Percentiles rank a stretch among this genome's conserved stretches.
These are phyloP conservation scores for Sugiyamaella xylanicola DNA, from an alignment of 1,139 yeast genomes.

Conservation along the genomic window DNA sequence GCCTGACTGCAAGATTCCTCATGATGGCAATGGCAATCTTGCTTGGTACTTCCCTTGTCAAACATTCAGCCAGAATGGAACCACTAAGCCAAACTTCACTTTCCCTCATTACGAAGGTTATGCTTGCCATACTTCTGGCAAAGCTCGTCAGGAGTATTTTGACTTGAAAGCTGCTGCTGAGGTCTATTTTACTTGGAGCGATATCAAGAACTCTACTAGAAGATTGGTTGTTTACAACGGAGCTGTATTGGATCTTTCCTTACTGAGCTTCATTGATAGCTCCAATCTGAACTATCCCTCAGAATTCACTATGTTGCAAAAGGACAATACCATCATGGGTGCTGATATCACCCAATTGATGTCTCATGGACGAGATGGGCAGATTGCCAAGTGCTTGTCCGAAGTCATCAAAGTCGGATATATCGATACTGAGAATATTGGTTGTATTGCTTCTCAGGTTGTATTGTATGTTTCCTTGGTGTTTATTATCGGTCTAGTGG, in stretches of 20 bases:
- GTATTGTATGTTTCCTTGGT: constrained; percentile 79
- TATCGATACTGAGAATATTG: constrained; percentile 86
- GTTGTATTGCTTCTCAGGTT: constrained; percentile 90
- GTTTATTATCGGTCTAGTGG: constrained; percentile 79
- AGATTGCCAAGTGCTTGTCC: constrained; percentile 77
- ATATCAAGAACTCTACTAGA: constrained; percentile 67
- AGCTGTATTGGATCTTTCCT: constrained; percentile 75
- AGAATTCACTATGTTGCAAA: constrained; percentile 63
- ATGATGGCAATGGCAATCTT: constrained; percentile 51
- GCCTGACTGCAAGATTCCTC: constrained; percentile 70
- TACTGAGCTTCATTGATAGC: constrained; percentile 70
- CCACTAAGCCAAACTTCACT: constrained; percentile 63
- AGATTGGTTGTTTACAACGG: constrained; percentile 87
- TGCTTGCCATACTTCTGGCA: constrained; percentile 82
- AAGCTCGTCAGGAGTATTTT: constrained; percentile 72
- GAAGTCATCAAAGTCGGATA: constrained; percentile 89
- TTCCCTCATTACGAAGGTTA: constrained; percentile 62
- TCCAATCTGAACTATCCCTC: constrained; percentile 73
- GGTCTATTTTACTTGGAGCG: constrained; percentile 90
- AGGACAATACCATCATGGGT: constrained; percentile 62
- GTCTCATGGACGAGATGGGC: constrained; percentile 67
- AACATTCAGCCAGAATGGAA: constrained; percentile 67
- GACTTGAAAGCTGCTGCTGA: constrained; percentile 64
- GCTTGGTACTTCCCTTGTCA: constrained; percentile 99
- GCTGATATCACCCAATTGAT: constrained; percentile 79